Conservation (phyloP, 164 flowering plant genomes). For the Paratinospora sagittata region DNA sequence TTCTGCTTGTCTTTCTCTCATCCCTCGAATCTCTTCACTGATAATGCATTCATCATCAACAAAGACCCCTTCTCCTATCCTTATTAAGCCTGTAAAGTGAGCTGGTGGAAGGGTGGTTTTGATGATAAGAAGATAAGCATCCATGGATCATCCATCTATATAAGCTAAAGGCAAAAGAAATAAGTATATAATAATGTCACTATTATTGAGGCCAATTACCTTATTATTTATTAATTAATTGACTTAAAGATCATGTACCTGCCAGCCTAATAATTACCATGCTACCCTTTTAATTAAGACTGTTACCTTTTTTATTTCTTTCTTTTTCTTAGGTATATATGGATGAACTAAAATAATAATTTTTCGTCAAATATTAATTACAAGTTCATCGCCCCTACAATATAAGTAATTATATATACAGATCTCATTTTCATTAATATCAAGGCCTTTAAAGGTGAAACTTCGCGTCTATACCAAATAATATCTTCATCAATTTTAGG, state of each 20-base stretch:
- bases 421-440: no score
- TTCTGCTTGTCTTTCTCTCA: slow-evolving; percentile 45
- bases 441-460: no score
- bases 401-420: no score
- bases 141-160: slow-evolving; percentile 4
- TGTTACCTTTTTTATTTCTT: no score
- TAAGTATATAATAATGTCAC: not conserved
- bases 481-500: no score
- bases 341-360: no score
- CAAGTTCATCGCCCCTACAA: no score
- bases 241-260: not conserved
- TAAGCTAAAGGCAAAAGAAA: not conserved
- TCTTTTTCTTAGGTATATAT: no score
- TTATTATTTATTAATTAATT: slow-evolving; percentile 4
- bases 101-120: slow-evolving; percentile 13
- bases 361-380: no score
- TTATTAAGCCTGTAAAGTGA: slow-evolving; percentile 19
- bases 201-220: slow-evolving; percentile 12
- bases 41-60: slow-evolving; percentile 32
- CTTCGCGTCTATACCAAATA: no score
- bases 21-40: slow-evolving; percentile 30
- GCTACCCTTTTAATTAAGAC: not conserved
- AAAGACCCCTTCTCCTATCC: slow-evolving; percentile 28
- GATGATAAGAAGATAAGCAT: slow-evolving; percentile 23
- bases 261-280: not conserved